Base-by-base conservation (phyloP, 202 grass and related monocot genomes). In the Schoenoplectus triqueter region DNA sequence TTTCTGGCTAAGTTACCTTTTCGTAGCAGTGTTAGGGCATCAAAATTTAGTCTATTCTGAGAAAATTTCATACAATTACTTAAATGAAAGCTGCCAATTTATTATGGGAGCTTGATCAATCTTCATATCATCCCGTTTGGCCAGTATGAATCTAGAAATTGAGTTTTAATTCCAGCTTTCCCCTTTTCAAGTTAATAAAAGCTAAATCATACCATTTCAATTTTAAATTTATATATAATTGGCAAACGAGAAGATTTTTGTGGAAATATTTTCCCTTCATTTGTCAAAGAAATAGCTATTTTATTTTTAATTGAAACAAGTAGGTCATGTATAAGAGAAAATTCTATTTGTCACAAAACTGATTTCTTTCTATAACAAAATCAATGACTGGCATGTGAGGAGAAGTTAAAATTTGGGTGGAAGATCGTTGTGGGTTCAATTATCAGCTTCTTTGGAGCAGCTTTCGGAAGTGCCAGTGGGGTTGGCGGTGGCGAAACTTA, bases 401-500 rank as follows among this genome's bases (percentile, higher is more conserved):
- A 98, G 95, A 57, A 69, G 8, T 82, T 98, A 84, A 80, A 81
- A 90, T 78, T 95, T 11, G 91, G 91, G 51, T 98, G 93, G 93
- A 50, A 86, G 92, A 88, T 94, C 73, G 74, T 94, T 47, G 51
- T 98, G 66, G 93, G 93, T 0, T 67, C 93, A 15, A 80, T 95
- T 47, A 71, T 95, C 4, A 87, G 87, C 20, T 94, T 98, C 86
- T 91, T 95, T 1, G 96, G 96, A 46, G 93, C 93, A 0, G 86
- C 93, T 5, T 94, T 98, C 14, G 96, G 96, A 31, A 98, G 96
- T 2, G 96, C 94, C 0, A 93, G 93, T 1, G 93, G 93, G 0
- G 91, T 98, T 51, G 96, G 96, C 2, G 95, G 91, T 0, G 93
- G 93, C 8, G 91, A 93, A 6, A 95, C 95, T 73, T 98, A 92